Percentiles rank a stretch among this genome's conserved stretches.
Evolutionary conservation across 2,329 filamentous ascomycete species (phyloP).

Genomic region (Albophoma yamanashiensis): DNA sequence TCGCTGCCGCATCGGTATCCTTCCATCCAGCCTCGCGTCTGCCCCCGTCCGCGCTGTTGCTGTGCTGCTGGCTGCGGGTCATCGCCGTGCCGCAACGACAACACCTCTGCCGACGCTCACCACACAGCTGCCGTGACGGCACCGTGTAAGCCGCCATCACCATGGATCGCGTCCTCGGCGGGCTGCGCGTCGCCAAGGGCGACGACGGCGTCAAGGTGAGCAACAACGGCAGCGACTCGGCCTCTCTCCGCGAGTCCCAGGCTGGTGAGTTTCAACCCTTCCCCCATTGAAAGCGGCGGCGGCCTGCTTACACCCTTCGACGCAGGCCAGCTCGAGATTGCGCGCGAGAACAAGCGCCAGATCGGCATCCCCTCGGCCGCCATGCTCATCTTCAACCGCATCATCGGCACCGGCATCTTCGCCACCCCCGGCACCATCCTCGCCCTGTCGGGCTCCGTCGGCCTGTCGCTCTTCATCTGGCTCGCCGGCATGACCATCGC

Average conservation of each 20-base stretch:
- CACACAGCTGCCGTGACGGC: not conserved
- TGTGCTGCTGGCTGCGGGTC: too few species aligned
- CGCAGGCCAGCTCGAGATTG: conserved; percentile 22
- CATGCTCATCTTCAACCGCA: conserved; percentile 53
- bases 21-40: not conserved
- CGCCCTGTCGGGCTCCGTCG: conserved; percentile 46
- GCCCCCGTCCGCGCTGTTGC: not conserved
- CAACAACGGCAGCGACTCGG: conserved; percentile 1
- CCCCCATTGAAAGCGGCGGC: too few species aligned
- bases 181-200: conserved; percentile 1
- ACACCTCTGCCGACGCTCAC: not conserved
- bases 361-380: conserved; percentile 44
- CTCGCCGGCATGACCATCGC: conserved; percentile 51
- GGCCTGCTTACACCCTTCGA: not conserved
- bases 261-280: conserved; percentile 4
- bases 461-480: conserved; percentile 53
- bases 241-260: conserved; percentile 3
- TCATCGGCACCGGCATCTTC: conserved; percentile 59
- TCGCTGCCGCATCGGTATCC: not conserved
- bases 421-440: conserved; percentile 51
- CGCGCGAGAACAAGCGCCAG: conserved; percentile 38
- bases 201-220: conserved; percentile 2
- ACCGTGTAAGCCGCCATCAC: not conserved
- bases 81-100: too few species aligned
- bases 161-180: conserved; percentile 2